A percentile compares a stretch with the other conserved stretches of the same genome.
phyloP scores from a whole-genome alignment of 108 stramenopile species.

The Stephanodiscus minutulus region DNA sequence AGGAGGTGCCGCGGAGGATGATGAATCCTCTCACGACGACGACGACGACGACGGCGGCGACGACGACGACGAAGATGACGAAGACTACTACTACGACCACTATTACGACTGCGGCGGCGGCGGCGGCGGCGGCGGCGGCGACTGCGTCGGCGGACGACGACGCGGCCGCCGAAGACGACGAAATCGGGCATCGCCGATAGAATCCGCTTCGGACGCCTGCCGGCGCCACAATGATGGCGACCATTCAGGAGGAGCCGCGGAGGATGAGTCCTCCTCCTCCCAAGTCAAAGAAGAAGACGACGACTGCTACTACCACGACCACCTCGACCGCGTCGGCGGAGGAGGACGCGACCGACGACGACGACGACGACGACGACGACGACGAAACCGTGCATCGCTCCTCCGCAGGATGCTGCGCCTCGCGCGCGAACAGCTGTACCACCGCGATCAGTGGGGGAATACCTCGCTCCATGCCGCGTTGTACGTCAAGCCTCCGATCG shows the following conservation, averaged over 20 bases:
- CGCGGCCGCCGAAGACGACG: neutral
- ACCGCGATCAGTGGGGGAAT: constrained; percentile 45
- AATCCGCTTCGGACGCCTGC: too few relatives aligned
- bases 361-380: neutral
- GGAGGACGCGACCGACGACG: neutral
- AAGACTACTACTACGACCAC: neutral
- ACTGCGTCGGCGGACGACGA: neutral
- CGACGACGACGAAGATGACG: neutral
- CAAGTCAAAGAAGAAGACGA: neutral
- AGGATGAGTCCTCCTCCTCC: neutral
- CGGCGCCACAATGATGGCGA: too few relatives aligned
- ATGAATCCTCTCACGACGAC: neutral
- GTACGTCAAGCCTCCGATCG: constrained; percentile 29
- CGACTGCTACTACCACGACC: neutral
- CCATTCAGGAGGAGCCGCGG: too few relatives aligned
- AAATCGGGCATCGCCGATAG: neutral
- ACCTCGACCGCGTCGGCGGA: too few relatives aligned
- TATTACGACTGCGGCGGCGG: too few relatives aligned
- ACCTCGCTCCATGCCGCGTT: constrained; percentile 40
- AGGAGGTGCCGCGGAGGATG: neutral
- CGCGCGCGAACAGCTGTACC: constrained; percentile 16
- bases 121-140: neutral
- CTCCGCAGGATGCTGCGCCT: constrained; percentile 3
- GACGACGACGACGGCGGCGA: neutral
- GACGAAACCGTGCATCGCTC: neutral